Conservation (phyloP, 768 basidiomycete species). For the Russula olivacea region DNA sequence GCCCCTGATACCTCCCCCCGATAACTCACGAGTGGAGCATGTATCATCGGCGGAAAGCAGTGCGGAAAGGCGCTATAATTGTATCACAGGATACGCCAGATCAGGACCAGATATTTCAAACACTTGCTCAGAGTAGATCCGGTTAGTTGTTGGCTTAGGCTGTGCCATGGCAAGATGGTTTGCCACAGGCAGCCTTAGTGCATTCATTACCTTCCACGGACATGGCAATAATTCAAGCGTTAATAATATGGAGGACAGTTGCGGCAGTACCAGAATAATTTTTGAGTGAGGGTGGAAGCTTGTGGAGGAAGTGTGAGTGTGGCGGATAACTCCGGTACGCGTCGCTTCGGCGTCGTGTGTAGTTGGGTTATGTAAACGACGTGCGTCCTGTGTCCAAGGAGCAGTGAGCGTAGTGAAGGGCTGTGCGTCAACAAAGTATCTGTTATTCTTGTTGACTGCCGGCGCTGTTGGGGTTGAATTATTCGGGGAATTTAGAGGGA, state of each 20-base stretch:
- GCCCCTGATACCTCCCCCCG: not conserved
- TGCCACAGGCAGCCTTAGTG: not conserved
- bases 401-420: not conserved
- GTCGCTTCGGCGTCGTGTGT: not conserved
- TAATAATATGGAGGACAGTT: not conserved
- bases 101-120: not conserved
- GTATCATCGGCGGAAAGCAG: not conserved
- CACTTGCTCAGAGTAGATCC: constrained; percentile 1
- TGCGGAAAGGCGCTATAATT: not conserved
- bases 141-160: not conserved
- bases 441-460: not conserved
- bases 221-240: not conserved
- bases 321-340: not conserved
- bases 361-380: not conserved
- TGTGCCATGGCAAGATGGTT: not conserved
- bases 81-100: not conserved
- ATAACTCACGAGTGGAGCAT: not conserved
- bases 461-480: constrained; percentile 12
- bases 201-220: not conserved
- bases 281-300: not conserved
- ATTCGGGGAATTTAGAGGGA: not conserved
- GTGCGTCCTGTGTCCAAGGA: not conserved
- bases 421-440: not conserved
- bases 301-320: no score
- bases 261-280: not conserved